phyloP scores from a whole-genome alignment of 768 basidiomycete genomes.

The Mycena vulgaris region DNA sequence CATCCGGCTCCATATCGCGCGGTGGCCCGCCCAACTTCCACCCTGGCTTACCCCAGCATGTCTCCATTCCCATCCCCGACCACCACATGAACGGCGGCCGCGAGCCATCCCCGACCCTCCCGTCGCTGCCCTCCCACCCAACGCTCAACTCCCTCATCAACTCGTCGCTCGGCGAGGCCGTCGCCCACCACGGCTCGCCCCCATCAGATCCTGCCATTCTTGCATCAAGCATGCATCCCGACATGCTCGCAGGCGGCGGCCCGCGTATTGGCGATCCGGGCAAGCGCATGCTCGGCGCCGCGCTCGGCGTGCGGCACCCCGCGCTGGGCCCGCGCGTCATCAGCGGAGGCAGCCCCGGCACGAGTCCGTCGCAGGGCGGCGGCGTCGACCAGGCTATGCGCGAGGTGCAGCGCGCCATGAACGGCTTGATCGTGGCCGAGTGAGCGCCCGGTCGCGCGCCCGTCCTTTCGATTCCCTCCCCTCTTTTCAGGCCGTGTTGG shows the following conservation, averaged over 20 bases:
- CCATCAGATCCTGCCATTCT: conserved; percentile 81
- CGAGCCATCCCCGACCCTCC: conserved; percentile 88
- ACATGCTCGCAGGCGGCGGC: conserved; percentile 59
- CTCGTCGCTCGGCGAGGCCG: conserved; percentile 75
- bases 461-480: background rate
- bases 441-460: conserved; percentile 52
- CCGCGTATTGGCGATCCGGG: conserved; percentile 91
- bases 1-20: conserved; percentile 54
- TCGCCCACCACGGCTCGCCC: conserved; percentile 56
- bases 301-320: conserved; percentile 88
- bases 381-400: conserved; percentile 72
- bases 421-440: conserved; percentile 81
- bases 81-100: conserved; percentile 62
- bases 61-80: conserved; percentile 66
- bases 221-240: conserved; percentile 66
- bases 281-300: conserved; percentile 90
- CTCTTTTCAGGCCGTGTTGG: conserved; percentile 4
- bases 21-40: conserved; percentile 52
- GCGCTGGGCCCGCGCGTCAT: conserved; percentile 75
- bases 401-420: conserved; percentile 84
- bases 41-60: conserved; percentile 49
- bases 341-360: conserved; percentile 56
- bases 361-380: conserved; percentile 57
- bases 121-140: conserved; percentile 85
- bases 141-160: conserved; percentile 89